phyloP scores from a whole-genome alignment of 306 rosid genomes.

The Corylus americana region DNA sequence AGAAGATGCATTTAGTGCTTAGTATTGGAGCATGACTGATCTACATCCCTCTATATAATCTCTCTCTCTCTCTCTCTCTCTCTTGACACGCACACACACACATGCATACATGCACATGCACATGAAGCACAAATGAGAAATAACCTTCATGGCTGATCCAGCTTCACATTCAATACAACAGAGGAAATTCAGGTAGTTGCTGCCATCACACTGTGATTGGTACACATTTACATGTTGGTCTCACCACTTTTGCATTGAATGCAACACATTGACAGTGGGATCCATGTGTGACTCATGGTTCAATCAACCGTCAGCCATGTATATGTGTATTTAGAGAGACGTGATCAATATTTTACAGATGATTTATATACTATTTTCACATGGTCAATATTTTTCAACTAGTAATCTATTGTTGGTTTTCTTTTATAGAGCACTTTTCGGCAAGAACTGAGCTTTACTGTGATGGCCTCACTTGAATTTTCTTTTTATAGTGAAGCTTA shows the following conservation, averaged over 20 bases:
- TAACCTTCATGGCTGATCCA: background rate
- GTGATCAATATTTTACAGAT: background rate
- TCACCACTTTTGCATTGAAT: background rate
- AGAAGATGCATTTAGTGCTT: too few species aligned
- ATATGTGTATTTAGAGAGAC: background rate
- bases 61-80: too few species aligned
- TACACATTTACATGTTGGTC: background rate
- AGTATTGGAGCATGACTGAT: too few species aligned
- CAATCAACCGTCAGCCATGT: background rate
- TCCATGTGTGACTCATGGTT: background rate
- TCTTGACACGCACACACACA: too few species aligned
- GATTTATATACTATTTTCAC: background rate
- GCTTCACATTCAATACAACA: background rate
- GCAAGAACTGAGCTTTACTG: background rate
- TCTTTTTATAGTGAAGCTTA: background rate
- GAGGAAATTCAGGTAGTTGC: background rate
- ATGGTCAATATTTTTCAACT: background rate
- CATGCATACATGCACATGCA: too few species aligned
- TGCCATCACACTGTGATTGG: background rate
- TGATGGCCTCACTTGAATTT: background rate
- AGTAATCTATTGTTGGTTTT: background rate
- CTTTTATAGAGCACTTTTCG: background rate
- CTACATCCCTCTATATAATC: too few species aligned
- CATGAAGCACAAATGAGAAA: too few species aligned
- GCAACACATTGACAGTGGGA: background rate